Evolutionary conservation across 371 early-diverging fungal species (phyloP).

Genomic region (Saksenaea oblongispora): DNA sequence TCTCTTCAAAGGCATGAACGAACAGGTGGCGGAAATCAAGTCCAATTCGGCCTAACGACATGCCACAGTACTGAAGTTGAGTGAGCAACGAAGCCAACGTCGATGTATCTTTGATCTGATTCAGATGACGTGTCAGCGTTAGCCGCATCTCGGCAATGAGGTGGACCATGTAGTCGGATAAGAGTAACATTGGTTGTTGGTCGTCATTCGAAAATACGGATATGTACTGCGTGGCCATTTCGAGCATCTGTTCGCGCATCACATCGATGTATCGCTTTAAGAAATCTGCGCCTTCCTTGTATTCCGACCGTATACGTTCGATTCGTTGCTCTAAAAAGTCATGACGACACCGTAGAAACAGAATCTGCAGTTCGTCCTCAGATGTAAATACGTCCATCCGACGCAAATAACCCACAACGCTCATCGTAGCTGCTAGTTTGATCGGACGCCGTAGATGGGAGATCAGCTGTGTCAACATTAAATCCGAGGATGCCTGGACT

Average conservation of each 20-base stretch:
- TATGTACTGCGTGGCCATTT: constrained; percentile 80
- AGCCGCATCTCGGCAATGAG: constrained; percentile 37
- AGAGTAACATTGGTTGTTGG: constrained; percentile 30
- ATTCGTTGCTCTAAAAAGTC: constrained; percentile 60
- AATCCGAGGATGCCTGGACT: constrained; percentile 63
- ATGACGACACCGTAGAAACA: constrained; percentile 76
- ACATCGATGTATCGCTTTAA: constrained; percentile 76
- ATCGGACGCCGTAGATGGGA: constrained; percentile 71
- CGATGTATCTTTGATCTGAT: constrained; percentile 63
- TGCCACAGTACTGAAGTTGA: constrained; percentile 83
- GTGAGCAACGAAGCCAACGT: constrained; percentile 67
- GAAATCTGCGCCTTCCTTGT: constrained; percentile 63
- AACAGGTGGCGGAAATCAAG: constrained; percentile 75
- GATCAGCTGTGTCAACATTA: constrained; percentile 75
- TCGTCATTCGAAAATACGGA: constrained; percentile 73
- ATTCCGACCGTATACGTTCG: constrained; percentile 32
- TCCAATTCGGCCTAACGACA: constrained; percentile 80
- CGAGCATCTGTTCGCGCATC: constrained; percentile 78
- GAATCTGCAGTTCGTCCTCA: constrained; percentile 70
- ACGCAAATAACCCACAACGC: constrained; percentile 78
- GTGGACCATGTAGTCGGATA: constrained; percentile 58
- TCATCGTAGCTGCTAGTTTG: constrained; percentile 77
- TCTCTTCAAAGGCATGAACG: constrained; percentile 62
- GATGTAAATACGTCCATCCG: constrained; percentile 72
- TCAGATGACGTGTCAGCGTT: constrained; percentile 40